Conservation (phyloP, 495 filamentous ascomycete species). For the Oidiodendron maius region DNA sequence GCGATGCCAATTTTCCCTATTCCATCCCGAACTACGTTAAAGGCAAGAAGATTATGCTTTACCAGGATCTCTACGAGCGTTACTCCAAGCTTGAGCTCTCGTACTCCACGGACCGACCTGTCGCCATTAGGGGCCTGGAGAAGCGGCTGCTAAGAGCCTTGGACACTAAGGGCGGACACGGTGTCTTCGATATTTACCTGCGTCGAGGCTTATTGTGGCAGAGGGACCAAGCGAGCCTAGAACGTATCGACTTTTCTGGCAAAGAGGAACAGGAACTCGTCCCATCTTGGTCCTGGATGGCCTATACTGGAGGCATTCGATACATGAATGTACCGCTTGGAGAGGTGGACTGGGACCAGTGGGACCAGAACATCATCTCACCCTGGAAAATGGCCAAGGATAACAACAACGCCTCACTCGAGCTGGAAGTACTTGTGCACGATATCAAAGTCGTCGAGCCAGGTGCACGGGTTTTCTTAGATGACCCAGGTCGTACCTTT, state of each 20-base stretch:
- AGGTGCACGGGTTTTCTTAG: neutral
- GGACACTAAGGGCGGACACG: slow-evolving; percentile 4
- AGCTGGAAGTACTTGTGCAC: slow-evolving; percentile 1
- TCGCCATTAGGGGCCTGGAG: slow-evolving; percentile 10
- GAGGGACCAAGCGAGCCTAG: neutral
- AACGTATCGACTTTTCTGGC: slow-evolving; percentile 5
- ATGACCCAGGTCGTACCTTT: neutral
- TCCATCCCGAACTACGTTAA: neutral
- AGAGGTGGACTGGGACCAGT: slow-evolving; percentile 17
- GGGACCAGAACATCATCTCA: slow-evolving; percentile 7
- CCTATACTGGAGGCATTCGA: slow-evolving; percentile 4
- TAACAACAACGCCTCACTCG: neutral
- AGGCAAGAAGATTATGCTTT: slow-evolving; percentile 5
- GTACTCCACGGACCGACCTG: neutral
- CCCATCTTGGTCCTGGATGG: slow-evolving; percentile 16
- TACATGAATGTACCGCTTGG: slow-evolving; percentile 2
- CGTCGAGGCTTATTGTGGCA: slow-evolving; percentile 11
- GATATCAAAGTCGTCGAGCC: neutral
- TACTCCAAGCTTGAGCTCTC: slow-evolving; percentile 8
- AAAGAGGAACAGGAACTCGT: neutral
- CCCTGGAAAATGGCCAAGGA: neutral
- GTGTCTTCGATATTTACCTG: slow-evolving; percentile 9
- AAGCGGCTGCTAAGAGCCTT: neutral
- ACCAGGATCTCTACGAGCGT: slow-evolving; percentile 8
- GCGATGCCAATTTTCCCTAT: slow-evolving; percentile 33